phyloP scores from a whole-genome alignment of 2,329 filamentous ascomycete genomes.

The Aspergillus caelatus region DNA sequence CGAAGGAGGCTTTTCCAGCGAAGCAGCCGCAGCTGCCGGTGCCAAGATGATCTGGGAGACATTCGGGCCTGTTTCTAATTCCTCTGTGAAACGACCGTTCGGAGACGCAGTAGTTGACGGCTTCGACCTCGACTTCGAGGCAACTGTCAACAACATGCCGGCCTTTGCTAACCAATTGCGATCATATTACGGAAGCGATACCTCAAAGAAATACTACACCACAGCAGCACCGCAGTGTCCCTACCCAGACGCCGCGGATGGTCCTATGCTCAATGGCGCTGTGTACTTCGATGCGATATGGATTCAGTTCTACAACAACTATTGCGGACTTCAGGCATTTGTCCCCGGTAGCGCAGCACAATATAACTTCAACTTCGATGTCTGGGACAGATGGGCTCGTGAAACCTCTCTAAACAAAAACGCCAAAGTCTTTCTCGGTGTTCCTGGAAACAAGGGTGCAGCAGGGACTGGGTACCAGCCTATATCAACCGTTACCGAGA shows the following conservation, averaged over 20 bases:
- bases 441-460: constrained; percentile 57
- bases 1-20: constrained; percentile 65
- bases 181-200: constrained; percentile 54
- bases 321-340: constrained; percentile 63
- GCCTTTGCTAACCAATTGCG: constrained; percentile 64
- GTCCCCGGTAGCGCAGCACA: constrained; percentile 47
- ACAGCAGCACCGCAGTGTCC: constrained; percentile 70
- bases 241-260: constrained; percentile 64
- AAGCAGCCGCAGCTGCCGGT: constrained; percentile 54
- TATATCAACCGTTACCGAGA: constrained; percentile 48
- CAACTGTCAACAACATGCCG: constrained; percentile 60
- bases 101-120: constrained; percentile 68
- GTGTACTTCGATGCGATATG: constrained; percentile 63
- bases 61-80: constrained; percentile 60
- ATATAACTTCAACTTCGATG: constrained; percentile 62
- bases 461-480: constrained; percentile 61
- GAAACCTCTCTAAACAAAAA: constrained; percentile 58
- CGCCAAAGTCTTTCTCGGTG: constrained; percentile 64
- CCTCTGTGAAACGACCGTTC: constrained; percentile 63
- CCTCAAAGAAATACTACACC: constrained; percentile 59
- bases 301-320: constrained; percentile 72
- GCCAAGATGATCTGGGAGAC: constrained; percentile 70
- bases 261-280: constrained; percentile 57
- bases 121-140: constrained; percentile 77
- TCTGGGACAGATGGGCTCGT: constrained; percentile 70